Evolutionary conservation across 2,329 filamentous ascomycete genomes (phyloP).

Genomic region (Exophiala xenobiotica): DNA sequence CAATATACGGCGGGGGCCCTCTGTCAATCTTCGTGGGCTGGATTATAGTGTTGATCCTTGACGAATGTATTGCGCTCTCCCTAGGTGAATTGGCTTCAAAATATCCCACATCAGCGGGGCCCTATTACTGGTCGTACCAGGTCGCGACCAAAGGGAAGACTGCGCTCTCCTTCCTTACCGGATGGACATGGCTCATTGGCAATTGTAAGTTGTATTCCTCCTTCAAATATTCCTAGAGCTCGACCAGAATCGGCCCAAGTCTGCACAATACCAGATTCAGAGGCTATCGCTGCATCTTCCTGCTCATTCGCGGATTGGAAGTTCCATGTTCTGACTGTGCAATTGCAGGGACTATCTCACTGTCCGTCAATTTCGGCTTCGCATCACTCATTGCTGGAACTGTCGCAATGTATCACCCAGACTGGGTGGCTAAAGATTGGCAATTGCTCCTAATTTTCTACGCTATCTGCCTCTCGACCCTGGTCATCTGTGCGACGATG

Average conservation of each 20-base stretch:
- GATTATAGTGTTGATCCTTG: slow-evolving; percentile 54
- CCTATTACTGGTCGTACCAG: slow-evolving; percentile 57
- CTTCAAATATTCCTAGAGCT: not conserved
- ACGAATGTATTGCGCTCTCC: slow-evolving; percentile 54
- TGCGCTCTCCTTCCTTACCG: slow-evolving; percentile 52
- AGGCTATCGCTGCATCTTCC: too few relatives aligned
- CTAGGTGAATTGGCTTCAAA: slow-evolving; percentile 53
- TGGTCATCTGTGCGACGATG: slow-evolving; percentile 64
- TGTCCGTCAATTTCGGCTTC: slow-evolving; percentile 57
- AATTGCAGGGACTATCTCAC: slow-evolving; percentile 44
- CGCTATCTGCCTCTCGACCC: slow-evolving; percentile 63
- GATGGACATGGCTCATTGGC: slow-evolving; percentile 55
- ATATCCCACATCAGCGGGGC: slow-evolving; percentile 48
- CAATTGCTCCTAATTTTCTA: slow-evolving; percentile 72
- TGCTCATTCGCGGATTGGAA: too few relatives aligned
- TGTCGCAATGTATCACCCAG: slow-evolving; percentile 55
- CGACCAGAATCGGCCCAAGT: not conserved
- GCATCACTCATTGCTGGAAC: slow-evolving; percentile 55
- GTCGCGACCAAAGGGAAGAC: slow-evolving; percentile 41
- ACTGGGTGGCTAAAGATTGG: slow-evolving; percentile 56
- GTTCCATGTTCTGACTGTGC: not conserved
- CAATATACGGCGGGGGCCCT: slow-evolving; percentile 50
- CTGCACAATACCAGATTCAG: too few relatives aligned
- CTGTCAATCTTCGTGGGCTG: slow-evolving; percentile 59
- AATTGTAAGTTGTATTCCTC: slow-evolving; percentile 43